Conservation (phyloP, 2,329 filamentous ascomycete species). For the Capronia coronata region DNA sequence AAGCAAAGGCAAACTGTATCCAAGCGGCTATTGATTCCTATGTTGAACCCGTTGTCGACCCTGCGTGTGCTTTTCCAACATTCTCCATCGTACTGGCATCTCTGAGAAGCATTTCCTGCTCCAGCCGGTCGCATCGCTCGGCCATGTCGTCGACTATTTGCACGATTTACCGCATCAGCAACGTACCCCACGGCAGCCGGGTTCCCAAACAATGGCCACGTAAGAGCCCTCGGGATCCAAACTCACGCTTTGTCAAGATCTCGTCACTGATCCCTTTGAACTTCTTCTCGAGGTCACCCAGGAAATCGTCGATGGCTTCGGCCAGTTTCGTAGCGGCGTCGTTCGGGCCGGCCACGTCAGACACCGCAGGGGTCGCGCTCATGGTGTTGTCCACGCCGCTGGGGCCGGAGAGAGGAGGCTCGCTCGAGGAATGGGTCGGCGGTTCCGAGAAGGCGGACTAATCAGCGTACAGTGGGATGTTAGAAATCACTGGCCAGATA, state of each 20-base stretch:
- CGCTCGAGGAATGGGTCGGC: neutral
- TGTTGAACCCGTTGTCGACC: constrained; percentile 11
- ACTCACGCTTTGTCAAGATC: constrained; percentile 28
- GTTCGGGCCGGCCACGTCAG: constrained; percentile 12
- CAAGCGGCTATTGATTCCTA: neutral
- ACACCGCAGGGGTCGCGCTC: neutral
- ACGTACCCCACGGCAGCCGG: no score
- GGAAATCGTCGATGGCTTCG: constrained; percentile 30
- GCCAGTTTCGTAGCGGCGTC: constrained; percentile 26
- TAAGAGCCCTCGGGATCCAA: no score
- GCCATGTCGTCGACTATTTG: constrained; percentile 29
- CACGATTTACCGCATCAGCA: neutral
- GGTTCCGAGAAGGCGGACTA: neutral
- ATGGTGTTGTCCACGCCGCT: constrained; percentile 1
- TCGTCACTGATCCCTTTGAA: constrained; percentile 30
- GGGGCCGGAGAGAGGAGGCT: neutral
- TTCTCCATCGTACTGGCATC: constrained; percentile 18
- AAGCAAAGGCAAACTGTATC: no score
- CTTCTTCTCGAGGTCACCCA: constrained; percentile 30
- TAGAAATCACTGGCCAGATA: constrained; percentile 10
- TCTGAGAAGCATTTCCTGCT: constrained; percentile 28
- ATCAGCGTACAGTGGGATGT: constrained; percentile 5
- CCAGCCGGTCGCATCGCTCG: constrained; percentile 28
- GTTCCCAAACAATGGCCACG: no score
- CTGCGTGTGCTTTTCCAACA: constrained; percentile 4